Evolutionary conservation across 2,329 filamentous ascomycete species (phyloP), one percentile per base, ranked within the genome.

Genomic region (Bimuria novae-zelandiae): DNA sequence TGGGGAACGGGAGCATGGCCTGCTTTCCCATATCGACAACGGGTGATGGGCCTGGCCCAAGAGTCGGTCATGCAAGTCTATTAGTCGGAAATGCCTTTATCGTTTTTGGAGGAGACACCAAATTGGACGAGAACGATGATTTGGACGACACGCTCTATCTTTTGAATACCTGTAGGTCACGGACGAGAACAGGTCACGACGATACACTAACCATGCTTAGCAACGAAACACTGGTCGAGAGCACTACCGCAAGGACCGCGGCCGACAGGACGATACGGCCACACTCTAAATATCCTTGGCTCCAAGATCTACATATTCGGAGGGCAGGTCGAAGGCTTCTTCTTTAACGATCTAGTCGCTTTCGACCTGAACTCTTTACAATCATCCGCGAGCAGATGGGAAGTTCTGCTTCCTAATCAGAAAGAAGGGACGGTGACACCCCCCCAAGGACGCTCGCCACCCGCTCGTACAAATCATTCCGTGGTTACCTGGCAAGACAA

Each of bases 51-150:
- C 95, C 94, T 1, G 92, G 94, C 3, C 94, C 95, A 1, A 85
- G 94, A 77, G 94, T 99, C 47, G 94, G 94, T 3, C 94, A 99
- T 77, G 84, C 93, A 17, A 95, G 92, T 79, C 80, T 99, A 67
- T 82, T 99, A 14, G 94, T 99, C 49, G 95, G 95, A 52, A 99
- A 99, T 75, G 94, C 94, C 0, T 99, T 97, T 73, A 99, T 99
- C 63, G 94, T 99, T 11, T 99, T 97, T 70, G 95, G 94, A 44
- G 94, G 94, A 70, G 95, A 99, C 74, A 99, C 94, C 46, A 99
- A 99, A 76, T 89, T 96, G 71, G 92, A 97, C 50, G 94, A 97
- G 68, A 85, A 86, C 27, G 94, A 99, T 74, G 82, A 90, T 43
- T 79, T 99, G 52, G 94, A 99, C 67, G 93, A 99, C 76, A 97